Evolutionary conservation across 345 rosid genomes (phyloP).

Genomic region (Bruguiera gymnorhiza): DNA sequence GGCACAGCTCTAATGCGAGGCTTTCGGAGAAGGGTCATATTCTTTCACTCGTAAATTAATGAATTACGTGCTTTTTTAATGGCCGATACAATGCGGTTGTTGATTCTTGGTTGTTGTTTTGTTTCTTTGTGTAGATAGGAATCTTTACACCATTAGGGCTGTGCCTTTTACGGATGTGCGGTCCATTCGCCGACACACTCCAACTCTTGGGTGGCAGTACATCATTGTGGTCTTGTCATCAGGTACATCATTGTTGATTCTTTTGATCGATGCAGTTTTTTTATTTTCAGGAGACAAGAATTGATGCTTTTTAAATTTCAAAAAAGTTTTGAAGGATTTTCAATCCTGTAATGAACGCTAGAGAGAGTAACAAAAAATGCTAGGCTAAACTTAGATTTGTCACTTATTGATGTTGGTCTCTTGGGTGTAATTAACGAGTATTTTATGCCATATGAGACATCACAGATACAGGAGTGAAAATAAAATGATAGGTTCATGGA

Average conservation of each 20-base stretch:
- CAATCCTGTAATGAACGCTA: background rate
- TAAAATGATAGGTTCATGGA: too few relatives aligned
- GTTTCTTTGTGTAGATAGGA: slow-evolving; percentile 55
- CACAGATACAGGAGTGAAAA: background rate
- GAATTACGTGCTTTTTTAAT: background rate
- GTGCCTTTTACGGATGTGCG: slow-evolving; percentile 76
- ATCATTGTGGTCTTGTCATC: slow-evolving; percentile 82
- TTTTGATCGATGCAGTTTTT: background rate
- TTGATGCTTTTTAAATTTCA: too few relatives aligned
- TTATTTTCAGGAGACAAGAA: too few relatives aligned
- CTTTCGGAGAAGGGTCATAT: slow-evolving; percentile 75
- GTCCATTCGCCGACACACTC: slow-evolving; percentile 81
- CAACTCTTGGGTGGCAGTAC: slow-evolving; percentile 96
- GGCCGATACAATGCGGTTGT: background rate
- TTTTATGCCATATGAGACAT: background rate
- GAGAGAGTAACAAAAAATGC: background rate
- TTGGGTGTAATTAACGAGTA: background rate
- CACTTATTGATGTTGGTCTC: background rate
- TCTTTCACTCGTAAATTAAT: background rate
- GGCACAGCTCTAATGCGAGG: slow-evolving; percentile 59
- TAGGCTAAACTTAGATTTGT: background rate
- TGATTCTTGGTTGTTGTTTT: slow-evolving; percentile 5
- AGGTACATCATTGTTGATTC: slow-evolving; percentile 39
- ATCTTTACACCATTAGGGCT: slow-evolving; percentile 78
- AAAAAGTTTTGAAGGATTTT: background rate